Percentiles rank a stretch among this genome's conserved stretches.
These are phyloP conservation scores for Salicornia ramosissima DNA, from an alignment of 148 eudicot genomes.

Conservation along the genomic window DNA sequence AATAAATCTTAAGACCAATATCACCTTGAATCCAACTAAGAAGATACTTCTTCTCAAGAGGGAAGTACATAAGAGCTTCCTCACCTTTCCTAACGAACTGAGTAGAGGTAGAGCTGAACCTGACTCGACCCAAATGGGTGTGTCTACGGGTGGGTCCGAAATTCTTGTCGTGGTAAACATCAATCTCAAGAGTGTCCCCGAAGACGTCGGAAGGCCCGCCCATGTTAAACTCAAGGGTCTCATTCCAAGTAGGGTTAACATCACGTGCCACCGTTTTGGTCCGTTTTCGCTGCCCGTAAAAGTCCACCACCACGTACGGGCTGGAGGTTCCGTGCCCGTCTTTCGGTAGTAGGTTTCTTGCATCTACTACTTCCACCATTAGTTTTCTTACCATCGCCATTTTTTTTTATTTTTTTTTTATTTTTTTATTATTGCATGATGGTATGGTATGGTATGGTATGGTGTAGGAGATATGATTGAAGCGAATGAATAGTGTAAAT, in stretches of 20 bases:
- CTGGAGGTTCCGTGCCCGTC: constrained; percentile 91
- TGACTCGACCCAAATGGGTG: constrained; percentile 67
- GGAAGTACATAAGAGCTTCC: constrained; percentile 80
- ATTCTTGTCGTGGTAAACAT: constrained; percentile 66
- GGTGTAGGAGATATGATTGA: not conserved
- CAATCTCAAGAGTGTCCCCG: constrained; percentile 63
- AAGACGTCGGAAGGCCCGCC: constrained; percentile 54
- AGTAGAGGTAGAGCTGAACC: constrained; percentile 38
- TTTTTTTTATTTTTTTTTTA: not conserved
- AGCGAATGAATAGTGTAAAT: not conserved
- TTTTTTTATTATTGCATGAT: not conserved
- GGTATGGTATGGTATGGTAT: not conserved
- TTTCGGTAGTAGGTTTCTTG: constrained; percentile 61
- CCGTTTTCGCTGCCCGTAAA: constrained; percentile 68
- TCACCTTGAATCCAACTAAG: constrained; percentile 77
- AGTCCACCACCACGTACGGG: constrained; percentile 71
- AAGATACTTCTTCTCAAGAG: constrained; percentile 57
- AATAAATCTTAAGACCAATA: constrained; percentile 76
- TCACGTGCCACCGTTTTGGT: constrained; percentile 50
- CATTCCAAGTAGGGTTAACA: constrained; percentile 78
- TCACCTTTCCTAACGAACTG: constrained; percentile 81
- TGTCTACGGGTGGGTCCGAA: constrained; percentile 65
- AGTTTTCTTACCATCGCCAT: constrained; percentile 53
- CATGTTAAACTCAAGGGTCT: constrained; percentile 57
- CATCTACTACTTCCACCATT: constrained; percentile 76